Base-by-base conservation (phyloP, 177 flowering plant genomes). In the Vitis hybrid region DNA sequence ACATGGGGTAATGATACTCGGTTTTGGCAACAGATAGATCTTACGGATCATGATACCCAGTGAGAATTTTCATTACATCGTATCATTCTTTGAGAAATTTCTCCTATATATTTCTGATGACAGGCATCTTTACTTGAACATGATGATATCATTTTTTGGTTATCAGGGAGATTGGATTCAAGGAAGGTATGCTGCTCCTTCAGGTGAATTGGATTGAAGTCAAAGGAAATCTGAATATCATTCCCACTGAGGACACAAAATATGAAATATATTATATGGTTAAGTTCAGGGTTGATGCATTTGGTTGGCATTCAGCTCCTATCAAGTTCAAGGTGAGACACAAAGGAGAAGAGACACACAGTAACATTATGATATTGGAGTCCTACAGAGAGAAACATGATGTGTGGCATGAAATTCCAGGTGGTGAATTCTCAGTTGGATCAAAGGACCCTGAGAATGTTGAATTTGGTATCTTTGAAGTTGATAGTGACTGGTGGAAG, bases 181-280 rank as follows among this genome's bases (percentile, higher is more conserved):
- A 45, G 29, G 16, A 12, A 55, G 75, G 73, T 7, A 69, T 74
- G 20, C 70, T 71, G 69, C 74, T 76, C 22, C 73, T 73, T 48
- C 80, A 76, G 26, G 80, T 77, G 16, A 77, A 77, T 70, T 80
- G 82, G 82, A 68, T 80, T 10, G 67, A 77, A 63, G 76, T 80
- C 16, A 71, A 64, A 8, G 65, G 67, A 13, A 80, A 66, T 48
- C 50, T 77, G 34, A 39, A 67, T 20, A 8, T 66, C 15, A 39
- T 20, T 22, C 12, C 20, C 0, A 5, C 1, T 14, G 14, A 60
- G 8, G 5, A 16, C 1, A 49, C 5, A 22, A 52, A 29, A 12
- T 77, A 69, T 18, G 65, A 66, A 29, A 63, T 73, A 13, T 69
- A 57, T 39, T 72, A 73, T 20, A 18, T 70, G 2, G 50, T 80